phyloP scores from a whole-genome alignment of 225 moss, liverwort and hornwort species.

The Bryoerythrophyllum caledonicum region DNA sequence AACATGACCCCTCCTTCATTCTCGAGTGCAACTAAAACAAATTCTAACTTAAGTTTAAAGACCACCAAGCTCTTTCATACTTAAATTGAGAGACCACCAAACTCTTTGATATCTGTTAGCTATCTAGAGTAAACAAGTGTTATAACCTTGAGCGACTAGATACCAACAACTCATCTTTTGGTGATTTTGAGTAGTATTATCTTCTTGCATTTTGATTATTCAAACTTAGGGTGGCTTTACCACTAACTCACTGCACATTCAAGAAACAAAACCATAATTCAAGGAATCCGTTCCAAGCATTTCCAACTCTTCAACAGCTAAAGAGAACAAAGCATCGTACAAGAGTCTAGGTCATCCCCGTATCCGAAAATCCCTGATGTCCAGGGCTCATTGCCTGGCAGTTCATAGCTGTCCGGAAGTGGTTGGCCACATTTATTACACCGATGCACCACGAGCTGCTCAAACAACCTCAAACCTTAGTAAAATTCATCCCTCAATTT shows the following conservation, averaged over 20 bases:
- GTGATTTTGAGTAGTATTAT: no score
- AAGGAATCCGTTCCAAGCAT: background rate
- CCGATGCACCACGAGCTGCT: conserved; percentile 63
- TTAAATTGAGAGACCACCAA: no score
- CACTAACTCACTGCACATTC: background rate
- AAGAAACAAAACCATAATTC: background rate
- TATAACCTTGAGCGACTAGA: no score
- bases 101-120: no score
- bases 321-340: conserved; percentile 31
- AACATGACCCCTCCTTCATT: no score
- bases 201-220: no score
- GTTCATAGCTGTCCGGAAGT: conserved; percentile 65
- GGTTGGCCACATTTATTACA: conserved; percentile 66
- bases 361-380: conserved; percentile 66
- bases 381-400: conserved; percentile 69
- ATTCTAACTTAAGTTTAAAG: no score
- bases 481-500: background rate
- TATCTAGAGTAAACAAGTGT: no score
- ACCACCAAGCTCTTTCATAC: no score
- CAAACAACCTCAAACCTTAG: conserved; percentile 25
- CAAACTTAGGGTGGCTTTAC: no score
- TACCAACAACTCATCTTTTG: no score
- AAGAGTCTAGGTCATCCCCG: conserved; percentile 56
- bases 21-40: no score
- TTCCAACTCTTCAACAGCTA: background rate